These are phyloP conservation scores for Naumovozyma castellii DNA, from an alignment of 805 yeast species.

Conservation along the genomic window DNA sequence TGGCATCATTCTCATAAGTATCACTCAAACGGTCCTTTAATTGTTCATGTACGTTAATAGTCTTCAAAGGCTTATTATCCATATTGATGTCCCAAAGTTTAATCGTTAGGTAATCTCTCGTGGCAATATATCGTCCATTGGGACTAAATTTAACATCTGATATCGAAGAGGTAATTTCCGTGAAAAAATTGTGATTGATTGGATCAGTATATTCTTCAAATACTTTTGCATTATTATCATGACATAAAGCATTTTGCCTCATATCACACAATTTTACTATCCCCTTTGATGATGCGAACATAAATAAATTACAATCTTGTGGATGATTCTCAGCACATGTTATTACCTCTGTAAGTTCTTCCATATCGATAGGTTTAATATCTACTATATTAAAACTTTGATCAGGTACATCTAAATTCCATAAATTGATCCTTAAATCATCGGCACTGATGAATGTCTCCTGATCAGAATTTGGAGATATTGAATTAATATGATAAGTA, in stretches of 20 bases:
- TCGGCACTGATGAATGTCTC: conserved; percentile 91
- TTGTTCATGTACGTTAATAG: conserved; percentile 92
- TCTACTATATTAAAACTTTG: conserved; percentile 95
- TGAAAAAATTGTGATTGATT: conserved; percentile 84
- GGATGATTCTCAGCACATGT: conserved; percentile 97
- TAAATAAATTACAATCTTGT: conserved; percentile 77
- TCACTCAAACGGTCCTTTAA: conserved; percentile 89
- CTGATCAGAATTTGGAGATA: conserved; percentile 88
- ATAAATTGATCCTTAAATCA: conserved; percentile 87
- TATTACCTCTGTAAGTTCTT: conserved; percentile 94
- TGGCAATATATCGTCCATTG: conserved; percentile 91
- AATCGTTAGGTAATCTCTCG: conserved; percentile 94
- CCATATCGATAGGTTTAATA: conserved; percentile 97
- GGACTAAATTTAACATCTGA: conserved; percentile 87
- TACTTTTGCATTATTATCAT: conserved; percentile 70
- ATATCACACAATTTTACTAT: conserved; percentile 91
- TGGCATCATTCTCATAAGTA: conserved; percentile 96
- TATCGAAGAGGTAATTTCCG: conserved; percentile 91
- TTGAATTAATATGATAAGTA: conserved; percentile 94
- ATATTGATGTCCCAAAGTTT: conserved; percentile 97
- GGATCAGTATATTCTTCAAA: conserved; percentile 94
- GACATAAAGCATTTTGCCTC: conserved; percentile 88
- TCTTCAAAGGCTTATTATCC: conserved; percentile 91
- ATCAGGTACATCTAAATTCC: conserved; percentile 92
- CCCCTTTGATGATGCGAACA: conserved; percentile 93